Conservation (phyloP, 139 green algal genomes). For the Chlorella sp. region DNA sequence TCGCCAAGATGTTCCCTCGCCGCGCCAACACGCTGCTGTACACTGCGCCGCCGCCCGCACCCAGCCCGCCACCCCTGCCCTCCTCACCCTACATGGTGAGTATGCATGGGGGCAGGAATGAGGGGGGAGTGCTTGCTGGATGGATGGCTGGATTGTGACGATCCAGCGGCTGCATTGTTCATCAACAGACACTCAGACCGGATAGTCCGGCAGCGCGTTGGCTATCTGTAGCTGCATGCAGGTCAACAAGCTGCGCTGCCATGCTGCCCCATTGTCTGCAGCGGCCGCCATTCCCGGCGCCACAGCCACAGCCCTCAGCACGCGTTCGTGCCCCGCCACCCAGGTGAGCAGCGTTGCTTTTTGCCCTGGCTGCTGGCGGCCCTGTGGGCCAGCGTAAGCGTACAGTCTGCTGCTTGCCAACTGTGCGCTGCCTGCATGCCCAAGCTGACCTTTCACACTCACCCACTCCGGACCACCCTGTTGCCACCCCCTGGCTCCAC, state of each 20-base stretch:
- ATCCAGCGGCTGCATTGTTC: no score
- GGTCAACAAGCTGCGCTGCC: neutral
- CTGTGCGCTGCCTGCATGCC: no score
- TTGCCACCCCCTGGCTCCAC: no score
- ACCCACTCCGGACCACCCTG: neutral
- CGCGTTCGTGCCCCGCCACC: constrained; percentile 33
- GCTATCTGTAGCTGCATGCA: neutral
- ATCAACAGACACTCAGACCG: no score
- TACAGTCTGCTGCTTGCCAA: no score
- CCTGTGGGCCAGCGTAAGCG: no score
- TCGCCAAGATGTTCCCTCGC: constrained; percentile 37
- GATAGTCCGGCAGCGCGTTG: no score
- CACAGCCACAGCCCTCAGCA: constrained; percentile 10
- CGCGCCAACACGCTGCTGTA: constrained; percentile 34
- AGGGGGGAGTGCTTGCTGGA: no score
- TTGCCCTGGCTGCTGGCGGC: neutral
- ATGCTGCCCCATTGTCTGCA: neutral
- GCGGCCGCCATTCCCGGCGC: constrained; percentile 46
- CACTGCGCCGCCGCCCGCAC: constrained; percentile 26
- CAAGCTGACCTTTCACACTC: neutral
- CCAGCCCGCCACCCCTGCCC: neutral
- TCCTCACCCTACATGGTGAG: constrained; percentile 11
- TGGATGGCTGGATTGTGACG: no score
- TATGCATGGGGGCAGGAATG: neutral
- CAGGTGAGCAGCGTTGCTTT: constrained; percentile 4